phyloP scores from a whole-genome alignment of 129 eudicot genomes.

The Arctium lappa region DNA sequence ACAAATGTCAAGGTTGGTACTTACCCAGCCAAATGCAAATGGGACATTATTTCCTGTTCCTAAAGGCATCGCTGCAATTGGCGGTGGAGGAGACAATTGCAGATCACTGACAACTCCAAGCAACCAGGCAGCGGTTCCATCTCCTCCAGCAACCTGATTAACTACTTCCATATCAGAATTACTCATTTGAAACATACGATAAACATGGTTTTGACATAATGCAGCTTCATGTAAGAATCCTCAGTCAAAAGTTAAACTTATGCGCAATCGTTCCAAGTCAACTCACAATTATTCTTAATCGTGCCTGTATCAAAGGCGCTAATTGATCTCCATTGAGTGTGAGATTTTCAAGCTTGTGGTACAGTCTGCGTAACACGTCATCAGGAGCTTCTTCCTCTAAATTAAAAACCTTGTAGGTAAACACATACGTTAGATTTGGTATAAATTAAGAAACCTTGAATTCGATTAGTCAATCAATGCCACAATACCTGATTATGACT shows the following conservation, averaged over 20 bases:
- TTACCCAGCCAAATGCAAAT: slow-evolving; percentile 82
- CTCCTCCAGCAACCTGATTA: slow-evolving; percentile 61
- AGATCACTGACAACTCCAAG: slow-evolving; percentile 70
- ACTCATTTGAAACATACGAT: background rate
- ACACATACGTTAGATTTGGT: background rate
- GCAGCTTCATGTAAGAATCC: background rate
- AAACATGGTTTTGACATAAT: background rate
- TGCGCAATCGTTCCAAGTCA: background rate
- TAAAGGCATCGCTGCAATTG: slow-evolving; percentile 61
- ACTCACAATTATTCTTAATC: slow-evolving; percentile 44
- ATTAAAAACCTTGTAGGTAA: slow-evolving; percentile 42
- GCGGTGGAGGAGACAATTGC: slow-evolving; percentile 55
- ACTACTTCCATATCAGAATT: background rate
- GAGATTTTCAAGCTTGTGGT: slow-evolving; percentile 42
- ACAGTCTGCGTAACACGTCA: slow-evolving; percentile 37
- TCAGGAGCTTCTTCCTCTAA: slow-evolving; percentile 57
- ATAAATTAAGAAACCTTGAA: background rate
- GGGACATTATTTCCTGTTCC: slow-evolving; percentile 76
- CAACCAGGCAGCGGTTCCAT: slow-evolving; percentile 79
- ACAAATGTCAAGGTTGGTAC: slow-evolving; percentile 1
- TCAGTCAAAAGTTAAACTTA: background rate
- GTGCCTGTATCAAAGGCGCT: slow-evolving; percentile 42
- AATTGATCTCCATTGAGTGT: slow-evolving; percentile 41
- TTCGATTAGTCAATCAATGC: background rate
- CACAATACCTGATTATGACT: slow-evolving; percentile 49